Evolutionary conservation across 1,139 yeast genomes (phyloP).

Genomic region (Sugiyamaella pinicola): DNA sequence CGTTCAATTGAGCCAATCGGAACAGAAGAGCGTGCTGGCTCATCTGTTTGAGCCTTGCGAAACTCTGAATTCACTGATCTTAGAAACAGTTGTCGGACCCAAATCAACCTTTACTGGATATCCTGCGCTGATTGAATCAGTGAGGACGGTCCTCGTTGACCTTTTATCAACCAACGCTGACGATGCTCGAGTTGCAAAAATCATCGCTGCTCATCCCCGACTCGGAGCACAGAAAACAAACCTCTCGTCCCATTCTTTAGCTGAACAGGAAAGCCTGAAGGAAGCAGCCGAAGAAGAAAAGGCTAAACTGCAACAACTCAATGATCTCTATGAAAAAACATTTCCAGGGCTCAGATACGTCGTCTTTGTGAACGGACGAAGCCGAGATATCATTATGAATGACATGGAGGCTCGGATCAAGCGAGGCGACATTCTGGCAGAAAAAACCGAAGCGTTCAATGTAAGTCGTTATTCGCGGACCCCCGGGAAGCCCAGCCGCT

Average conservation of each 20-base stretch:
- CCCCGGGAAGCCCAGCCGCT: too few relatives aligned
- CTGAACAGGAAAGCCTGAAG: constrained; percentile 69
- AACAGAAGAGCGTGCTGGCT: constrained; percentile 48
- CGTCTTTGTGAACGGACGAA: constrained; percentile 86
- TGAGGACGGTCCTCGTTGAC: constrained; percentile 46
- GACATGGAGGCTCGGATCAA: constrained; percentile 65
- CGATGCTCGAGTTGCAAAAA: constrained; percentile 36
- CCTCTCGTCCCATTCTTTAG: constrained; percentile 62
- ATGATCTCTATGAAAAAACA: constrained; percentile 61
- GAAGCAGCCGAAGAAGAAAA: constrained; percentile 52
- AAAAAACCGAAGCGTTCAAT: constrained; percentile 67
- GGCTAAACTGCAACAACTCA: constrained; percentile 52
- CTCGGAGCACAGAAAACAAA: constrained; percentile 60
- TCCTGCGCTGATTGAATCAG: constrained; percentile 53
- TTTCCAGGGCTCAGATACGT: constrained; percentile 88
- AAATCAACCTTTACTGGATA: constrained; percentile 39
- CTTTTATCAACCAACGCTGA: constrained; percentile 38
- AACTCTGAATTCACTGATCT: constrained; percentile 51
- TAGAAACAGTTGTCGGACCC: constrained; percentile 40
- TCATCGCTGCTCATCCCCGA: constrained; percentile 86
- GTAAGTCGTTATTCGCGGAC: constrained; percentile 38
- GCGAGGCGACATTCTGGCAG: constrained; percentile 54
- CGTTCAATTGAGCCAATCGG: constrained; percentile 28
- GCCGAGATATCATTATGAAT: constrained; percentile 63
- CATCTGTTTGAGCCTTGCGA: constrained; percentile 70